phyloP scores from a whole-genome alignment of 2,329 filamentous ascomycete species.

The Sarocladiaceae sp. region DNA sequence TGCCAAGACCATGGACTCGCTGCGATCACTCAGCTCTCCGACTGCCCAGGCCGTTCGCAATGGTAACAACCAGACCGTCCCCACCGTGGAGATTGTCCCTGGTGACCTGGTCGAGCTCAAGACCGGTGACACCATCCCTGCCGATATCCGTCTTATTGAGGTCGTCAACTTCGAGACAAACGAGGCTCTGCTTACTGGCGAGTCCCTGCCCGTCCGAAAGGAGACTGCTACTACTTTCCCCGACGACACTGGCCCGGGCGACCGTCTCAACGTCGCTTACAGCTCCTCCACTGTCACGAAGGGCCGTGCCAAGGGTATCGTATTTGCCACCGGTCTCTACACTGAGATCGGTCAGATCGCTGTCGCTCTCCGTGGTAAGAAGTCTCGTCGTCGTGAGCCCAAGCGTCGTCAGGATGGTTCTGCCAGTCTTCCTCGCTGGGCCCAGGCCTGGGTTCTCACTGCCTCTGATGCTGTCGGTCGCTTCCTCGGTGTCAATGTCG shows the following conservation, averaged over 20 bases:
- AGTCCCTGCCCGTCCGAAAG: conserved; percentile 50
- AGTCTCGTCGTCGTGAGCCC: conserved; percentile 38
- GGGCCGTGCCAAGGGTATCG: conserved; percentile 51
- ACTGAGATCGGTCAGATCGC: conserved; percentile 56
- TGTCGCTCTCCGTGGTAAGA: conserved; percentile 34
- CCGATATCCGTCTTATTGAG: conserved; percentile 46
- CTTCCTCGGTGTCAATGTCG: conserved; percentile 62
- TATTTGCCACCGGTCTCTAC: conserved; percentile 52
- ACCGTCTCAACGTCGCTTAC: conserved; percentile 53
- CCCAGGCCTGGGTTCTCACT: conserved; percentile 41
- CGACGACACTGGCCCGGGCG: conserved; percentile 34
- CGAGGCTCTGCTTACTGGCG: conserved; percentile 54
- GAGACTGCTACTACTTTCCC: conserved; percentile 33
- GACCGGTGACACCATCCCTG: conserved; percentile 50
- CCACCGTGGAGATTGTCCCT: conserved; percentile 39
- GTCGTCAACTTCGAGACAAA: conserved; percentile 59
- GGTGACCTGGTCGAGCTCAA: conserved; percentile 46
- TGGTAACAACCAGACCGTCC: conserved; percentile 24
- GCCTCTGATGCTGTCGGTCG: conserved; percentile 51
- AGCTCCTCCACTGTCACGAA: conserved; percentile 52
- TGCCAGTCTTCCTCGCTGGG: conserved; percentile 45
- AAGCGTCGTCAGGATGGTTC: conserved; percentile 46
- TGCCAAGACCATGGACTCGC: conserved; percentile 35
- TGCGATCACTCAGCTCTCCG: conserved; percentile 27
- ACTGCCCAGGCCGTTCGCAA: conserved; percentile 31